Evolutionary conservation across 1,139 yeast species (phyloP).

Genomic region (Pneumocystis sp.): DNA sequence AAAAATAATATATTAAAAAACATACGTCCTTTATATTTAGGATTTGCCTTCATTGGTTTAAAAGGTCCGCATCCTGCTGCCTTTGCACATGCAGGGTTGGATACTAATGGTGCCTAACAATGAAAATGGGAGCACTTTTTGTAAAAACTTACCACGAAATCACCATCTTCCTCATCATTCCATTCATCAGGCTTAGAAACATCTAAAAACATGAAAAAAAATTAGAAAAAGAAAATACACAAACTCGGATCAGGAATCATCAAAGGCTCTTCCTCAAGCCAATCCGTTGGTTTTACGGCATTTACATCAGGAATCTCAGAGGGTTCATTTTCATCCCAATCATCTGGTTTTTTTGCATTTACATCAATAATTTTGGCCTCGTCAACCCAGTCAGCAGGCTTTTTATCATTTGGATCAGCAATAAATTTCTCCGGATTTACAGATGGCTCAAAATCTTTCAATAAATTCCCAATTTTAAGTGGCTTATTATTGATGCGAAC

Average conservation of each 20-base stretch:
- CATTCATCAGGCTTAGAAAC: conserved; percentile 57
- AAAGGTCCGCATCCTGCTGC: conserved; percentile 63
- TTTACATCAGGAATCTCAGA: conserved; percentile 48
- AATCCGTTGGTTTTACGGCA: conserved; percentile 53
- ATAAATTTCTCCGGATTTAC: conserved; percentile 51
- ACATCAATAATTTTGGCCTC: conserved; percentile 53
- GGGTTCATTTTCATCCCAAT: conserved; percentile 63
- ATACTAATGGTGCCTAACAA: conserved; percentile 39
- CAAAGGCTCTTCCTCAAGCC: conserved; percentile 54
- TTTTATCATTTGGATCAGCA: conserved; percentile 43
- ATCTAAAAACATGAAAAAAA: conserved; percentile 15
- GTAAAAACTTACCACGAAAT: conserved; percentile 33
- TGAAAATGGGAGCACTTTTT: neutral
- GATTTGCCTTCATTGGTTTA: conserved; percentile 56
- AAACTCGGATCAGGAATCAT: conserved; percentile 44
- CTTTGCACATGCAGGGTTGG: conserved; percentile 54
- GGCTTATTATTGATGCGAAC: conserved; percentile 69
- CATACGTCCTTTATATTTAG: conserved; percentile 47
- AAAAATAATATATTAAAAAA: neutral
- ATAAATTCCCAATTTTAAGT: conserved; percentile 51
- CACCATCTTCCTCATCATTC: conserved; percentile 82
- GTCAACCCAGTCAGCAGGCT: conserved; percentile 77
- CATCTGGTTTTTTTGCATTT: conserved; percentile 49
- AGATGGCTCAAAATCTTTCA: conserved; percentile 46
- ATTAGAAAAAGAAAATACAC: neutral